These are phyloP conservation scores for Neophaeococcomyces mojaviensis DNA, from an alignment of 2,329 filamentous ascomycete genomes.

Conservation along the genomic window DNA sequence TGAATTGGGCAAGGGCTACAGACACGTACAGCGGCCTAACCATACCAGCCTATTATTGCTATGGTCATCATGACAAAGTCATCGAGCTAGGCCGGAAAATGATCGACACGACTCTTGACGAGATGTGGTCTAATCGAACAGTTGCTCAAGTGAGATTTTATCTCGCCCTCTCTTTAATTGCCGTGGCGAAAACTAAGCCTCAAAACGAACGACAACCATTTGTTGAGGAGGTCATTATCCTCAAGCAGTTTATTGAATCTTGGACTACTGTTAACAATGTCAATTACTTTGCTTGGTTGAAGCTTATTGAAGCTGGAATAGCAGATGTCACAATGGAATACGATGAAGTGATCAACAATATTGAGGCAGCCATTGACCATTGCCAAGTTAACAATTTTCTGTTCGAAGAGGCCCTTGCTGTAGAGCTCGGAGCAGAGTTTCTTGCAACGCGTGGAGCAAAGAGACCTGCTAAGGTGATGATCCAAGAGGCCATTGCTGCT, in stretches of 20 bases:
- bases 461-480: constrained; percentile 49
- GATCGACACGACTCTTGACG: constrained; percentile 32
- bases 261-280: constrained; percentile 48
- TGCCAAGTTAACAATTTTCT: constrained; percentile 50
- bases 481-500: constrained; percentile 52
- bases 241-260: constrained; percentile 46
- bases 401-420: constrained; percentile 52
- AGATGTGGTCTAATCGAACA: constrained; percentile 41
- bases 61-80: constrained; percentile 38
- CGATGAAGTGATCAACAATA: constrained; percentile 39
- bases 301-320: constrained; percentile 49
- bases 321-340: constrained; percentile 42
- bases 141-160: constrained; percentile 40
- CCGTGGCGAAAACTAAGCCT: constrained; percentile 37
- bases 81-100: constrained; percentile 37
- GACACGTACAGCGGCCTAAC: constrained; percentile 49
- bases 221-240: constrained; percentile 41
- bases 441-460: constrained; percentile 50
- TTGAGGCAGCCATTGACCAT: constrained; percentile 54
- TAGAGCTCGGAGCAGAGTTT: constrained; percentile 56
- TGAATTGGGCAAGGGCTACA: constrained; percentile 46
- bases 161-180: constrained; percentile 36
- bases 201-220: constrained; percentile 39
- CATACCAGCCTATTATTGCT: constrained; percentile 40
- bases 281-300: constrained; percentile 54